Percentiles rank a stretch among this genome's conserved stretches.
Conservation (phyloP, 2,329 filamentous ascomycete genomes). For the Fusarium succisae region DNA sequence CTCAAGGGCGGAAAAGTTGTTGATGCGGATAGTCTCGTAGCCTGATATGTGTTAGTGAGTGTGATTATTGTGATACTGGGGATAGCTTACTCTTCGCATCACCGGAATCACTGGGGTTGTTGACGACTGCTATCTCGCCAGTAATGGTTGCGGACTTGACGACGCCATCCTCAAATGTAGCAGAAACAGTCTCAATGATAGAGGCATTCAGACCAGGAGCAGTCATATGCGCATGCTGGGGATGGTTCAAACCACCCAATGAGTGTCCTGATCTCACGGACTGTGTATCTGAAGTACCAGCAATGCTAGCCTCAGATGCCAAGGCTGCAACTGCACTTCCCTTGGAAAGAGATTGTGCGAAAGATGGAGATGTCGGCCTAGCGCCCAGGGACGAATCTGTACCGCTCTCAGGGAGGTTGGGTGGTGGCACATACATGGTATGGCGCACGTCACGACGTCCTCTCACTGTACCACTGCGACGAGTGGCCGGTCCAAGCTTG, state of each 20-base stretch:
- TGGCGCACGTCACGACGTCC: slow-evolving; percentile 92
- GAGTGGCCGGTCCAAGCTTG: slow-evolving; percentile 70
- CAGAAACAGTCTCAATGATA: slow-evolving; percentile 90
- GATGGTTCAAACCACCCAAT: slow-evolving; percentile 72
- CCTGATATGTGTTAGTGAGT: slow-evolving; percentile 47
- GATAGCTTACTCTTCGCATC: slow-evolving; percentile 58
- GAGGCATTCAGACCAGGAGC: slow-evolving; percentile 85
- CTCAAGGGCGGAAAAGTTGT: slow-evolving; percentile 88
- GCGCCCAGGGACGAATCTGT: slow-evolving; percentile 35
- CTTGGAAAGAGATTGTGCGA: slow-evolving; percentile 38
- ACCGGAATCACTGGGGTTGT: slow-evolving; percentile 66
- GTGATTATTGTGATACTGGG: no score
- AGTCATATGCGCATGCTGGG: slow-evolving; percentile 83
- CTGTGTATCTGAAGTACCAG: slow-evolving; percentile 80
- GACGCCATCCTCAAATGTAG: slow-evolving; percentile 78
- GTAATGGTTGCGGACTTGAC: slow-evolving; percentile 78
- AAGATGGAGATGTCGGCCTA: slow-evolving; percentile 33
- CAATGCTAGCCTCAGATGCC: slow-evolving; percentile 69
- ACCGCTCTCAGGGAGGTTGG: slow-evolving; percentile 48
- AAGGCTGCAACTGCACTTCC: slow-evolving; percentile 61
- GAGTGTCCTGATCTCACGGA: slow-evolving; percentile 92
- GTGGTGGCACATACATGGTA: slow-evolving; percentile 79
- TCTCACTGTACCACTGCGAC: slow-evolving; percentile 79
- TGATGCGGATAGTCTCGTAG: slow-evolving; percentile 78
- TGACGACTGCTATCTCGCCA: slow-evolving; percentile 89